A percentile compares a stretch with the other conserved stretches of the same genome.
Conservation (phyloP, 2,329 filamentous ascomycete genomes). For the Nothophoma quercina region DNA sequence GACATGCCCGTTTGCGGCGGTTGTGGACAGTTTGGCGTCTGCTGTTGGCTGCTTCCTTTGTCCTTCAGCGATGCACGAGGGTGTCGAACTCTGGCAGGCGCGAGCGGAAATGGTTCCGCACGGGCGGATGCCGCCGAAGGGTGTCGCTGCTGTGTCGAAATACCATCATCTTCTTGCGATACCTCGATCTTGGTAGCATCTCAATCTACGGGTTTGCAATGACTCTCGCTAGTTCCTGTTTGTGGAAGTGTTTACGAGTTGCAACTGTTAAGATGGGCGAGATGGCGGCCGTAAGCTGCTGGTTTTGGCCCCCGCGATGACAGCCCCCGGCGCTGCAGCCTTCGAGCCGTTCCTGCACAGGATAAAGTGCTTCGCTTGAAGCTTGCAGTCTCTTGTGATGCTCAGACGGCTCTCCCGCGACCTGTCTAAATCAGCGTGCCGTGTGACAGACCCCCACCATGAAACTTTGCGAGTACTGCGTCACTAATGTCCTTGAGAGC, state of each 20-base stretch:
- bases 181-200: too few relatives aligned
- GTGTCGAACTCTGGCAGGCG: not conserved
- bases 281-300: not conserved
- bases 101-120: not conserved
- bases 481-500: constrained; percentile 10
- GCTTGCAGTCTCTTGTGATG: not conserved
- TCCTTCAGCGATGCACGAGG: not conserved
- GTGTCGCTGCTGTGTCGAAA: not conserved
- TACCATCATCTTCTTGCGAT: too few relatives aligned
- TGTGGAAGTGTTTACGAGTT: too few relatives aligned
- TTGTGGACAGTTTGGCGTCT: not conserved
- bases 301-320: constrained; percentile 3
- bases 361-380: not conserved
- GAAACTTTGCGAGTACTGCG: constrained; percentile 15
- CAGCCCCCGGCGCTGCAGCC: not conserved
- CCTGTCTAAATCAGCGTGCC: not conserved
- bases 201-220: too few relatives aligned
- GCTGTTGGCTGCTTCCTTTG: constrained; percentile 9
- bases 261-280: not conserved
- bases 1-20: constrained; percentile 5
- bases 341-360: not conserved
- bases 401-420: too few relatives aligned
- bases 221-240: too few relatives aligned
- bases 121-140: not conserved
- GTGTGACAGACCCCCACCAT: not conserved